Base-by-base conservation (phyloP, 208 protist species). In the Trypanosoma scelopori region DNA sequence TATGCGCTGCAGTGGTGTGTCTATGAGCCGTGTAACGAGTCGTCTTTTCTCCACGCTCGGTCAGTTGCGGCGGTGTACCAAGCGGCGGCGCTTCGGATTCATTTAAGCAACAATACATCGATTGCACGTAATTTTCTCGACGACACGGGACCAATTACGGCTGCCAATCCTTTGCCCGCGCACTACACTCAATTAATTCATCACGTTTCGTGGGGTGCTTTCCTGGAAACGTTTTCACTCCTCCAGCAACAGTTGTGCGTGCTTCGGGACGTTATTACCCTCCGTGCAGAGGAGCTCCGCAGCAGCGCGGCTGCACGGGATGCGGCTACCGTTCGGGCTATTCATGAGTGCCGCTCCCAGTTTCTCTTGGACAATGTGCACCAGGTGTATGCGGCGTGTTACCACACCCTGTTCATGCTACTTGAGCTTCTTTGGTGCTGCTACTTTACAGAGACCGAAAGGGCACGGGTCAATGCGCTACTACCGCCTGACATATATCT, bases 21-120 rank as follows among this genome's bases (percentile, higher is more conserved):
- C 35, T 71, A 76, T 39, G 71, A 89, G 37, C 82, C 83, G n/a
- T 81, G 74, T 23, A 94, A 94, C 71, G 88, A 94, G 69, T 82
- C 74, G 28, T 69, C 85, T 25, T 82, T 78, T 65, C 71, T 81
- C 13, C 83, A 94, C 71, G 71, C 83, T 1, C 78, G 82, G 32
- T 70, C 61, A 39, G 48, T 91, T 23, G 75, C 81, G 0, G 52
- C 56, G 5, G 51, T 91, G 1, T 81, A 78, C 42, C 88, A 91
- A 55, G 65, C 65, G 16, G 45, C 76, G 3, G 25, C 58, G 11
- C 46, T 84, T 52, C 70, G 78, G 0, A 13, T 74, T 50, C 58
- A 27, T 37, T 45, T 56, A 25, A 77, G 27, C 59, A 41, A 18
- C 22, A 39, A 65, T 30, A 15, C 57, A 25, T 4, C 22, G 6